A percentile compares a stretch with the other conserved stretches of the same genome.
phyloP scores from a whole-genome alignment of 768 basidiomycete species.

The Pholiota molesta region DNA sequence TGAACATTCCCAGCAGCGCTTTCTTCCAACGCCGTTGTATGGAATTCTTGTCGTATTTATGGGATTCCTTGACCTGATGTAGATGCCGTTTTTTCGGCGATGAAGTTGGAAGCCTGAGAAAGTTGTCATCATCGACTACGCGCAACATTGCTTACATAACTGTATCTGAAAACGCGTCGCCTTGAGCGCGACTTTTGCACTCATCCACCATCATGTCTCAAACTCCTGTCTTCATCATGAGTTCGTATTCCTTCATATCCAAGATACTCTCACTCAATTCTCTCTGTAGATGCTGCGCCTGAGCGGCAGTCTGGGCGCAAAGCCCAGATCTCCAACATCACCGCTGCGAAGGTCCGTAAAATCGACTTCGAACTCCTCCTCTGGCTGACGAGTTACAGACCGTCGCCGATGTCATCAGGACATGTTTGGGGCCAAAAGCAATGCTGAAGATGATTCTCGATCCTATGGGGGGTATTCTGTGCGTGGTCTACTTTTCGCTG shows the following conservation, averaged over 20 bases:
- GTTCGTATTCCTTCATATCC: slow-evolving; percentile 40
- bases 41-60: no score
- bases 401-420: slow-evolving; percentile 96
- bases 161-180: not conserved
- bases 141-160: not conserved
- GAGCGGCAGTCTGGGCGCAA: slow-evolving; percentile 94
- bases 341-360: slow-evolving; percentile 83
- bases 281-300: slow-evolving; percentile 78
- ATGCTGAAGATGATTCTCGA: slow-evolving; percentile 99
- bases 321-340: slow-evolving; percentile 96
- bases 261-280: not conserved
- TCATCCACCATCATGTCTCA: slow-evolving; percentile 46
- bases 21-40: no score
- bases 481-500: slow-evolving; percentile 27
- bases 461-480: slow-evolving; percentile 99
- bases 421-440: slow-evolving; percentile 95
- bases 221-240: slow-evolving; percentile 86
- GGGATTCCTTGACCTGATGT: no score
- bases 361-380: slow-evolving; percentile 1
- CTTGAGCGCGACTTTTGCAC: not conserved
- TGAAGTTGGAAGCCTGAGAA: no score
- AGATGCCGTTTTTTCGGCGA: no score
- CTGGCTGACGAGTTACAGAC: slow-evolving; percentile 52
- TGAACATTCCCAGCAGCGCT: no score
- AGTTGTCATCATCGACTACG: no score